Base-by-base conservation (phyloP, 768 basidiomycete genomes). In the Coprinopsis cinerea region DNA sequence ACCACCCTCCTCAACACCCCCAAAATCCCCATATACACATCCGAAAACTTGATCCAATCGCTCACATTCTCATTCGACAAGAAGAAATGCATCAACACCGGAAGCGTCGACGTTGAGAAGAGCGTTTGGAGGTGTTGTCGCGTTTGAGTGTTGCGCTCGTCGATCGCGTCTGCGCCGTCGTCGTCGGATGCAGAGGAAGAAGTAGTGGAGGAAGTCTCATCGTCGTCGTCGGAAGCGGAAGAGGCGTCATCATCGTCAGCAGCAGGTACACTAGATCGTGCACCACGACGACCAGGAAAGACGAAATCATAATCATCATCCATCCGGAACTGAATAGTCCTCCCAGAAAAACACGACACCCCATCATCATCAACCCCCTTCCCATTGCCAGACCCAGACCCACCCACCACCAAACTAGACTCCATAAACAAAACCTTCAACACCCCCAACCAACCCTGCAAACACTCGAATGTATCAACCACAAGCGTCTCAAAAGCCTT, bases 1-100 rank as follows among this genome's bases (percentile, higher is more conserved):
- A 39, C 51, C 47, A 58, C 44, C 46, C 47, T 36, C 51, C 51
- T 44, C 44, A 70, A 52, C 25, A 64, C 53, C 3, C 64, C 61
- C 36, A 72, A 49, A 11, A 70, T 60, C 4, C 54, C 57, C 20
- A 59, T 26, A 54, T 70, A 72, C 28, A 65, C 55, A 36, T 67
- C 67, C 32, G 56, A 53, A 49, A 68, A 67, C 25, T 61, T 56
- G 46, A 72, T 55, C 70, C 69, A 72, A 53, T 67, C 64, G 20
- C 58, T 61, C 35, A 64, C 60, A 22, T 62, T 66, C 26, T 56
- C 58, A 52, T 66, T 64, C 43, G 51, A 49, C 18, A 72, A 56
- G 53, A 67, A 68, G 4, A 47, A 56, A 40, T 65, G 60, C 5
- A 72, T 53, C 3, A 68, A 62, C 42, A 65, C 63, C 1, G 64